phyloP scores from a whole-genome alignment of 805 yeast genomes.

The Saccharomycopsis sp. region DNA sequence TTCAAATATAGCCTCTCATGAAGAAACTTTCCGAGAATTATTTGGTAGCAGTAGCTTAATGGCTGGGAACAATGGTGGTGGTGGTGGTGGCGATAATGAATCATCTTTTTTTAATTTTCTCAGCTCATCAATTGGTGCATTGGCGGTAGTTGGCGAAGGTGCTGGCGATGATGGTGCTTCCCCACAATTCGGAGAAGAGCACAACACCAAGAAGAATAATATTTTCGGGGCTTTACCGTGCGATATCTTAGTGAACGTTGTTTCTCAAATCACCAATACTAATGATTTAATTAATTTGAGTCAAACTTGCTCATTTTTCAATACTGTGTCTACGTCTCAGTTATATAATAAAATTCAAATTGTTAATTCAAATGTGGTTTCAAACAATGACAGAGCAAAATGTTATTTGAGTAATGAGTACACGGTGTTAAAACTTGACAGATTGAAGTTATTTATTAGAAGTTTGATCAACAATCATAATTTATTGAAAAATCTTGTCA shows the following conservation, averaged over 20 bases:
- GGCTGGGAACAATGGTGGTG: no score
- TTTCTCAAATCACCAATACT: slow-evolving; percentile 17
- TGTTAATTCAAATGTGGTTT: slow-evolving; percentile 21
- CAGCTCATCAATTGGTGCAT: no score
- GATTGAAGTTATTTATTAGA: slow-evolving; percentile 26
- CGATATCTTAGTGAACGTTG: slow-evolving; percentile 4
- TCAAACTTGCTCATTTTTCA: slow-evolving; percentile 26
- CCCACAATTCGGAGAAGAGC: neutral
- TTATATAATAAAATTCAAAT: slow-evolving; percentile 26
- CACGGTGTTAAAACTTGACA: slow-evolving; percentile 24
- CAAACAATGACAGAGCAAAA: slow-evolving; percentile 22
- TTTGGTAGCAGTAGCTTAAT: slow-evolving; percentile 1
- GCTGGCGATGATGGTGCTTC: neutral
- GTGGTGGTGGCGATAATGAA: no score
- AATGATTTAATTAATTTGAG: slow-evolving; percentile 25
- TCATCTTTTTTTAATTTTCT: no score
- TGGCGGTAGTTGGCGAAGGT: neutral
- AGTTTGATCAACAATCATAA: slow-evolving; percentile 26
- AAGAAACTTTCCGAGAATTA: slow-evolving; percentile 2
- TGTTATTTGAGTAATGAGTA: slow-evolving; percentile 24
- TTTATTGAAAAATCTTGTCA: slow-evolving; percentile 22
- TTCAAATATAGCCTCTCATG: neutral
- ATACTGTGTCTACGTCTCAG: slow-evolving; percentile 25
- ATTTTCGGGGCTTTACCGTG: neutral
- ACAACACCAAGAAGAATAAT: neutral